phyloP scores from a whole-genome alignment of 345 rosid species.

The Populus davidiana region DNA sequence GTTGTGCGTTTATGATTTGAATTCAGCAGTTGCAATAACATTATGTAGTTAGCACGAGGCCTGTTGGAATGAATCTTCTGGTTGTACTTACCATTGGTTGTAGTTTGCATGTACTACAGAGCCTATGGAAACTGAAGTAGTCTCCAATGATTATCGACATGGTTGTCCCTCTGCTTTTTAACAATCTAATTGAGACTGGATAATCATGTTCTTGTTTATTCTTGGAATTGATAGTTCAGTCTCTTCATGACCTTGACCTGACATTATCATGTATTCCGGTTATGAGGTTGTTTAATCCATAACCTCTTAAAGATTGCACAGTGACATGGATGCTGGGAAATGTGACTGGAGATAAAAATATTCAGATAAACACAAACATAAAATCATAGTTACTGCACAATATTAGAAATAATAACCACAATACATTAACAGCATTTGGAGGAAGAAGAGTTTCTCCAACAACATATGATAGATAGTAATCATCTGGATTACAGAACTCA shows the following conservation, averaged over 20 bases:
- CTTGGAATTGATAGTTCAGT: background rate
- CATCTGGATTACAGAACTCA: constrained; percentile 2
- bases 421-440: constrained; percentile 2
- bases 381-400: background rate
- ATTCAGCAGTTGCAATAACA: background rate
- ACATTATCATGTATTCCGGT: background rate
- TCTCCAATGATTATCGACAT: background rate
- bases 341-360: background rate
- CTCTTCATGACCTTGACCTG: background rate
- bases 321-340: background rate
- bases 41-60: background rate
- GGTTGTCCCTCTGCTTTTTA: background rate
- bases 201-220: background rate
- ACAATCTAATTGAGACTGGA: background rate
- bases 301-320: background rate
- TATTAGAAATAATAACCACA: background rate
- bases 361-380: background rate
- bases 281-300: background rate
- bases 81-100: background rate
- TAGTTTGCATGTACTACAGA: background rate
- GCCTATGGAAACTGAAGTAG: background rate
- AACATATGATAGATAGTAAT: background rate
- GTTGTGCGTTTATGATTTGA: background rate
- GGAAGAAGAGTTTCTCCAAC: background rate
- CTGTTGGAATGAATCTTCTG: background rate